A percentile compares a stretch with the other conserved stretches of the same genome.
Conservation (phyloP, 2,329 filamentous ascomycete genomes). For the Sarocladiaceae sp. region DNA sequence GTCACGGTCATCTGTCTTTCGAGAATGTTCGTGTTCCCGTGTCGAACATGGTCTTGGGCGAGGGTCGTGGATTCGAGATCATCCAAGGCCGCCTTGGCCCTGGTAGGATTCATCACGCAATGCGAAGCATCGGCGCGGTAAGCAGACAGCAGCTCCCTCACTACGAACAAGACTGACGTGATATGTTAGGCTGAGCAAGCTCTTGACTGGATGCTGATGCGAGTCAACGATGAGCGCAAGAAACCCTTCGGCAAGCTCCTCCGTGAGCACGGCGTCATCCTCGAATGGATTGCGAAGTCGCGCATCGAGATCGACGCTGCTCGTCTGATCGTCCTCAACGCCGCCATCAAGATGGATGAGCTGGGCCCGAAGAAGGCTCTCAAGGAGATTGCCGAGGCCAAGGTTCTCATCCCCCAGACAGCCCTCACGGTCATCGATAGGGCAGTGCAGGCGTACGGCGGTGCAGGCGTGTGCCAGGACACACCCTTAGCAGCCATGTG, state of each 20-base stretch:
- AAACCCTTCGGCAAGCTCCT: slow-evolving; percentile 86
- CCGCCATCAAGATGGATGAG: slow-evolving; percentile 89
- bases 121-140: slow-evolving; percentile 85
- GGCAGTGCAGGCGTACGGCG: slow-evolving; percentile 88
- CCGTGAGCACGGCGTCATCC: slow-evolving; percentile 83
- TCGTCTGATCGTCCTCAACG: slow-evolving; percentile 85
- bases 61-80: slow-evolving; percentile 94
- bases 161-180: not conserved
- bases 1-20: slow-evolving; percentile 89
- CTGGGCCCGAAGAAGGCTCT: slow-evolving; percentile 82
- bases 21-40: slow-evolving; percentile 82
- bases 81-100: slow-evolving; percentile 95
- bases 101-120: slow-evolving; percentile 94
- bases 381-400: slow-evolving; percentile 91
- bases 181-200: slow-evolving; percentile 67
- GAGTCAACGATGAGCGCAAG: slow-evolving; percentile 87
- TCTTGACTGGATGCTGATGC: slow-evolving; percentile 89
- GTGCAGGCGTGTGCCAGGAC: slow-evolving; percentile 86
- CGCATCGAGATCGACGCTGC: slow-evolving; percentile 92
- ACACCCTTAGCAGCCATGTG: slow-evolving; percentile 85
- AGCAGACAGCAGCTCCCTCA: no score
- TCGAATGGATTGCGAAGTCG: slow-evolving; percentile 89
- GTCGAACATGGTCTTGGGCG: slow-evolving; percentile 80
- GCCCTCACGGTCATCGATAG: slow-evolving; percentile 86
- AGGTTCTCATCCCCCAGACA: slow-evolving; percentile 80